Base-by-base conservation (phyloP, 106 monocot species). In the Hemerocallis citrina region DNA sequence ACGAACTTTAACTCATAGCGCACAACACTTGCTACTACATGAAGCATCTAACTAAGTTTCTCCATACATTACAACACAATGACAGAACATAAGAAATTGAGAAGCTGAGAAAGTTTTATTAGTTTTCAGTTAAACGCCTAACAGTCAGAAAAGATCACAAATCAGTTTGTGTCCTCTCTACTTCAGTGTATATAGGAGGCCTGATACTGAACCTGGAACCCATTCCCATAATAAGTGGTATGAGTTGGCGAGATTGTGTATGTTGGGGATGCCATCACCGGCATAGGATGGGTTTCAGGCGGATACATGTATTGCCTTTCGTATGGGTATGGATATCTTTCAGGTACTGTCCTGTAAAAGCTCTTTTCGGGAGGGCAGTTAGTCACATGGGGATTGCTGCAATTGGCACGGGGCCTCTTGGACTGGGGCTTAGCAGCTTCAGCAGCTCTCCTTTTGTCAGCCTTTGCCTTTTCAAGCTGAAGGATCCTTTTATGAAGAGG, bases 381-480 rank as follows among this genome's bases (percentile, higher is more conserved):
- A 4, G 68, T 58, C 4, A 76, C 57, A 27, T 75, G 94, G 25
- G 72, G 32, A 35, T 67, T 42, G 19, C 55, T 74, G 45, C 81
- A 88, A 61, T 44, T 89, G 20, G 89, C 94, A 38, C 89, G 86
- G 22, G 89, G 85, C 68, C 94, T 59, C 69, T 94, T 94, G 34
- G 89, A 74, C 48, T 89, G 85, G 3, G 94, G 85, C 52, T 89
- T 94, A 16, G 77, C 74, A 22, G 81, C 82, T 68, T 94, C 94
- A 3, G 74, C 77, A 12, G 80, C 89, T 41, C 94, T 77, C 45
- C 89, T 79, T 64, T 86, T 89, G 80, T 94, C 94, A 17, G 94
- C 94, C 75, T 94, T 89, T 17, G 73, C 89, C 68, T 94, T 89
- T 74, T 89, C 89, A 7, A 94, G 68, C 63, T 86, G 85, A n/a